A percentile compares a stretch with the other conserved stretches of the same genome.
phyloP scores from a whole-genome alignment of 2,329 filamentous ascomycete species.

The Cytospora leucostoma region DNA sequence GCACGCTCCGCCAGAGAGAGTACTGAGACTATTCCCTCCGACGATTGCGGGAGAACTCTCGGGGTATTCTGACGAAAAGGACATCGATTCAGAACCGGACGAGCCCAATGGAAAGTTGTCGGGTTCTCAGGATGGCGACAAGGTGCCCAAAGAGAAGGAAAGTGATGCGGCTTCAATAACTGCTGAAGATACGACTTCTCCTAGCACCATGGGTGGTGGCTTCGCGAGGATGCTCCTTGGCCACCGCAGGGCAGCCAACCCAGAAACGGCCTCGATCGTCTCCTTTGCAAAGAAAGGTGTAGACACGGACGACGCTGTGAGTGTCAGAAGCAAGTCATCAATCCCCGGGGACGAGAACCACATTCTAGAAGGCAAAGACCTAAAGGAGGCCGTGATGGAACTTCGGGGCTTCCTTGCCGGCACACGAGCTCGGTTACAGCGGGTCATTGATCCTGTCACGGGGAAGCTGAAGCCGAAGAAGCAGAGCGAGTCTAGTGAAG shows the following conservation, averaged over 20 bases:
- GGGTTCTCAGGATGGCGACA: slow-evolving; percentile 35
- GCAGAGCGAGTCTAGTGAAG: slow-evolving; percentile 47
- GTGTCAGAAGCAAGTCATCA: slow-evolving; percentile 47
- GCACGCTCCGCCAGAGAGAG: slow-evolving; percentile 83
- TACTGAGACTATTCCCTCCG: slow-evolving; percentile 81
- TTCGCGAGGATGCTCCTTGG: slow-evolving; percentile 59
- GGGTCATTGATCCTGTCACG: slow-evolving; percentile 62
- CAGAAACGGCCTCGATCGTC: slow-evolving; percentile 61
- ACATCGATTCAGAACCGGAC: slow-evolving; percentile 37
- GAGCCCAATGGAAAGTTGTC: slow-evolving; percentile 32
- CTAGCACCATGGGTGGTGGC: slow-evolving; percentile 41
- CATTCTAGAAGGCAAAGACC: slow-evolving; percentile 74
- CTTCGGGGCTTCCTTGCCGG: slow-evolving; percentile 87
- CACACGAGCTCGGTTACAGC: slow-evolving; percentile 68
- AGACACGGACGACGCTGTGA: slow-evolving; percentile 58
- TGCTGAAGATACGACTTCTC: slow-evolving; percentile 38
- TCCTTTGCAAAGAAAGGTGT: slow-evolving; percentile 55
- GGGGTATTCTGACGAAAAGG: slow-evolving; percentile 43
- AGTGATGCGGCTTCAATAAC: slow-evolving; percentile 30
- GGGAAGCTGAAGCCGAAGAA: slow-evolving; percentile 59
- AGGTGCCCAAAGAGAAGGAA: slow-evolving; percentile 30
- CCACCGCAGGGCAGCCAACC: slow-evolving; percentile 42
- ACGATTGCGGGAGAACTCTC: slow-evolving; percentile 83
- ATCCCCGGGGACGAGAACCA: slow-evolving; percentile 45
- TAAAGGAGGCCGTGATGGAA: slow-evolving; percentile 78